phyloP scores from a whole-genome alignment of 306 rosid genomes.

The Sesbania bispinosa region DNA sequence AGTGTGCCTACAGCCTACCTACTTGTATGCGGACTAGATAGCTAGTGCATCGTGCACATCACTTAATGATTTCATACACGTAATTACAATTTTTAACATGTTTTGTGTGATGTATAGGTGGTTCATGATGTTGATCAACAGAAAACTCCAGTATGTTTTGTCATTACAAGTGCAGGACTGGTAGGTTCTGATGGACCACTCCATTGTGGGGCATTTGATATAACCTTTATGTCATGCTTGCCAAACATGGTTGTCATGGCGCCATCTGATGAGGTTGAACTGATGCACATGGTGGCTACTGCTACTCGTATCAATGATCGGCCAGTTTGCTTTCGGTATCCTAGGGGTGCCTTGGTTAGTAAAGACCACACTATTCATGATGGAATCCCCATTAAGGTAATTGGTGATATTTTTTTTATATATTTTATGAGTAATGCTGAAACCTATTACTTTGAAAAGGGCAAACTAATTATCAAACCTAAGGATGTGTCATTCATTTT shows the following conservation, averaged over 20 bases:
- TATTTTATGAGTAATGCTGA: conserved; percentile 3
- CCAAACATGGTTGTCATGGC: conserved; percentile 99
- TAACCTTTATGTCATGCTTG: conserved; percentile 86
- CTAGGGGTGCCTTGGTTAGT: conserved; percentile 63
- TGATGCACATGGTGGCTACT: conserved; percentile 85
- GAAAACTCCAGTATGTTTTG: conserved; percentile 85
- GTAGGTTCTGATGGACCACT: conserved; percentile 90
- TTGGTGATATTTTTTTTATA: conserved; percentile 11
- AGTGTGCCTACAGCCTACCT: not conserved
- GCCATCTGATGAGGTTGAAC: conserved; percentile 83
- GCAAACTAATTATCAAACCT: conserved; percentile 17
- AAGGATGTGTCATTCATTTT: not conserved
- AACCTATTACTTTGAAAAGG: conserved; percentile 9
- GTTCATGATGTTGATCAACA: conserved; percentile 90
- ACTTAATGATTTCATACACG: not conserved
- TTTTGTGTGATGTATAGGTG: conserved; percentile 44
- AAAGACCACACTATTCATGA: conserved; percentile 30
- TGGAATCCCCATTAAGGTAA: conserved; percentile 80
- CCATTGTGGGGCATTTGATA: conserved; percentile 89
- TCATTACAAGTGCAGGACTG: conserved; percentile 82
- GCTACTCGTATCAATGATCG: conserved; percentile 59
- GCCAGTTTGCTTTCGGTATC: conserved; percentile 92
- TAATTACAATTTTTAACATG: conserved; percentile 5
- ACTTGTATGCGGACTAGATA: conserved; percentile 10
- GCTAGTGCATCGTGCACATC: not conserved